Percentiles rank a stretch among this genome's conserved stretches.
Evolutionary conservation across 306 rosid genomes (phyloP).

Genomic region (Oemleria cerasiformis): DNA sequence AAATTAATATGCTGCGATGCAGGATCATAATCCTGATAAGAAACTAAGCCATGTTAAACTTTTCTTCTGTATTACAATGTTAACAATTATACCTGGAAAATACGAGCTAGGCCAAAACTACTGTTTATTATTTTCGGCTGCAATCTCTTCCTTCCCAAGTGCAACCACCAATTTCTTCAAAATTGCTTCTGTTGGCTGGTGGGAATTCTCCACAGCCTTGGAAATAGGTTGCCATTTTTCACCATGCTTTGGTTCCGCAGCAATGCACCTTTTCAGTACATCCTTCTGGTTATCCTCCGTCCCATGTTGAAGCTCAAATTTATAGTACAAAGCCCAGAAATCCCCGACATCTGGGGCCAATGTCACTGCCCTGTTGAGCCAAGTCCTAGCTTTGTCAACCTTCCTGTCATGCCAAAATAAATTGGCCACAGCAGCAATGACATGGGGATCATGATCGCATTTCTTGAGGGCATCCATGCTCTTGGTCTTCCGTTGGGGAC

Average conservation of each 20-base stretch:
- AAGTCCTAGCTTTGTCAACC: constrained; percentile 76
- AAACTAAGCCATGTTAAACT: too few species aligned
- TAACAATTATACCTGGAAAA: neutral
- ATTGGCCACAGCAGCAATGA: constrained; percentile 73
- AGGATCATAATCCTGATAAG: too few species aligned
- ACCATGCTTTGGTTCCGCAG: constrained; percentile 88
- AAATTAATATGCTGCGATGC: too few species aligned
- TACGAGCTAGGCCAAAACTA: constrained; percentile 11
- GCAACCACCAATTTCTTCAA: constrained; percentile 72
- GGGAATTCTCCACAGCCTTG: constrained; percentile 85
- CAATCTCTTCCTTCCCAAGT: constrained; percentile 67
- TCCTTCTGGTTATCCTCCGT: constrained; percentile 74
- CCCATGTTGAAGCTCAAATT: constrained; percentile 89
- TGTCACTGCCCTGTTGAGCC: constrained; percentile 75
- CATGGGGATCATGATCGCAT: constrained; percentile 78
- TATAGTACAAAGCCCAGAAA: constrained; percentile 79
- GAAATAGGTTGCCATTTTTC: constrained; percentile 79
- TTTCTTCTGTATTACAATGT: too few species aligned
- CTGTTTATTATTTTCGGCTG: constrained; percentile 51
- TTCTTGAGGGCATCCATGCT: constrained; percentile 72
- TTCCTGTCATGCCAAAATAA: constrained; percentile 79
- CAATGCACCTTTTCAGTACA: constrained; percentile 59
- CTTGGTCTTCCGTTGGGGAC: constrained; percentile 76
- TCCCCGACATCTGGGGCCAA: constrained; percentile 83
- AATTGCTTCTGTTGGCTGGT: constrained; percentile 71